Percentiles rank a stretch among this genome's conserved stretches.
Evolutionary conservation across 2,329 filamentous ascomycete genomes (phyloP).

Genomic region (Arthrobotrys sinensis): DNA sequence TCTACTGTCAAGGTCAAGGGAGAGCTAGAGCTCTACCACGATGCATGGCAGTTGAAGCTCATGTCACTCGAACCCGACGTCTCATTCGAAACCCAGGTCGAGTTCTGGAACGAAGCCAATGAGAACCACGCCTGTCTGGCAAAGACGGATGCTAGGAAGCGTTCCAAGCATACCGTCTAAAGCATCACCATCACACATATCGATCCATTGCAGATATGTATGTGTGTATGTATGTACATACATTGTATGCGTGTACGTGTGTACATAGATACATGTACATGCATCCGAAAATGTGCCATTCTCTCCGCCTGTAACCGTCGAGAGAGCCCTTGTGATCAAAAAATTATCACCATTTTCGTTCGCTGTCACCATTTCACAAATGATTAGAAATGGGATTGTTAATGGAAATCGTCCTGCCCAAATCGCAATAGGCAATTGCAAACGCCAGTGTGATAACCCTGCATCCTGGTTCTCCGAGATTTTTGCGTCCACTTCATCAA

Average conservation of each 20-base stretch:
- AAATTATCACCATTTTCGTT: constrained; percentile 23
- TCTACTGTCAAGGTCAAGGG: constrained; percentile 51
- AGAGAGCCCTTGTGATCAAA: constrained; percentile 47
- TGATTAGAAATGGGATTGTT: constrained; percentile 51
- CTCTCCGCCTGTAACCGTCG: constrained; percentile 34
- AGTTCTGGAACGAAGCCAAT: constrained; percentile 53
- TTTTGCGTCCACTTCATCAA: constrained; percentile 1
- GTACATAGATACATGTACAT: constrained; percentile 5
- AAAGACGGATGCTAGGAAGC: constrained; percentile 30
- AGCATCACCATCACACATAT: constrained; percentile 6
- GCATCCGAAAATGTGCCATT: constrained; percentile 18
- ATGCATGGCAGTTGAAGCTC: constrained; percentile 53
- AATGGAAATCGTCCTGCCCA: constrained; percentile 28
- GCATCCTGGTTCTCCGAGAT: constrained; percentile 26
- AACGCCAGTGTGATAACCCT: constrained; percentile 57
- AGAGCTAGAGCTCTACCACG: constrained; percentile 43
- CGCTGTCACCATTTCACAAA: constrained; percentile 9
- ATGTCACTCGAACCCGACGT: constrained; percentile 31
- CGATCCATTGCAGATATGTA: constrained; percentile 7
- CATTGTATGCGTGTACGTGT: not conserved
- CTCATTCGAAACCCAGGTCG: constrained; percentile 40
- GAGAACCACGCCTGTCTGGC: constrained; percentile 41
- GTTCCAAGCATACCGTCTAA: constrained; percentile 19
- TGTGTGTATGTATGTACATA: not conserved
- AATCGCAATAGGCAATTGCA: constrained; percentile 60